phyloP scores from a whole-genome alignment of 2,329 filamentous ascomycete genomes.

The Cladosporium oxysporum region DNA sequence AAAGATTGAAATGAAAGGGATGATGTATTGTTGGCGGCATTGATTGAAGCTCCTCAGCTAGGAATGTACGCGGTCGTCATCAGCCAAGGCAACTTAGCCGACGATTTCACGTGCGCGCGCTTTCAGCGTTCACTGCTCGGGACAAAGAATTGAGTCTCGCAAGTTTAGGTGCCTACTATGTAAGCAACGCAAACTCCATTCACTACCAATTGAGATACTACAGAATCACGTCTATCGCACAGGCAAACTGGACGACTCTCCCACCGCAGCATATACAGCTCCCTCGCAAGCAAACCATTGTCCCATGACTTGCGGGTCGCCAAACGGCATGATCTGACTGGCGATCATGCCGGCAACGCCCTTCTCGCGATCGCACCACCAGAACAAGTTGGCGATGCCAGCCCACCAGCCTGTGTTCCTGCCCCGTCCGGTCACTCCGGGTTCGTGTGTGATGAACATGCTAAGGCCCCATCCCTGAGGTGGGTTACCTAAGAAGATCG shows the following conservation, averaged over 20 bases:
- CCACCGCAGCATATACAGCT: slow-evolving; percentile 31
- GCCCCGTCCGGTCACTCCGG: slow-evolving; percentile 37
- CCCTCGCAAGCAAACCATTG: slow-evolving; percentile 38
- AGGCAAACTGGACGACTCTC: neutral
- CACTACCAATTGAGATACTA: neutral
- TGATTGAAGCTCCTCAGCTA: neutral
- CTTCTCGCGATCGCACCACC: slow-evolving; percentile 42
- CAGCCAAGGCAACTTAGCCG: too few species aligned
- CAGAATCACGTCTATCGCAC: neutral
- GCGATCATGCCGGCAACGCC: slow-evolving; percentile 43
- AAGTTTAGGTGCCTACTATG: too few species aligned
- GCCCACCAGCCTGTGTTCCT: slow-evolving; percentile 38
- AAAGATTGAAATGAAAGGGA: neutral
- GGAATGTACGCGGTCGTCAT: neutral
- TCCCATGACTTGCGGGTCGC: slow-evolving; percentile 36
- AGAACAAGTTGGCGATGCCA: slow-evolving; percentile 42
- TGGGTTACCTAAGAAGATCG: slow-evolving; percentile 41
- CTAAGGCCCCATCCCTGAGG: slow-evolving; percentile 66
- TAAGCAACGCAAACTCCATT: neutral
- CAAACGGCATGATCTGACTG: slow-evolving; percentile 41
- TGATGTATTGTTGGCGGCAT: slow-evolving; percentile 8
- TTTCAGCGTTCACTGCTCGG: too few species aligned
- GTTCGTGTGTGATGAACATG: slow-evolving; percentile 39
- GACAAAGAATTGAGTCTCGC: too few species aligned
- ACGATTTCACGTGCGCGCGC: neutral